Evolutionary conservation across 345 rosid species (phyloP).

Genomic region (Schrenkiella parvula): DNA sequence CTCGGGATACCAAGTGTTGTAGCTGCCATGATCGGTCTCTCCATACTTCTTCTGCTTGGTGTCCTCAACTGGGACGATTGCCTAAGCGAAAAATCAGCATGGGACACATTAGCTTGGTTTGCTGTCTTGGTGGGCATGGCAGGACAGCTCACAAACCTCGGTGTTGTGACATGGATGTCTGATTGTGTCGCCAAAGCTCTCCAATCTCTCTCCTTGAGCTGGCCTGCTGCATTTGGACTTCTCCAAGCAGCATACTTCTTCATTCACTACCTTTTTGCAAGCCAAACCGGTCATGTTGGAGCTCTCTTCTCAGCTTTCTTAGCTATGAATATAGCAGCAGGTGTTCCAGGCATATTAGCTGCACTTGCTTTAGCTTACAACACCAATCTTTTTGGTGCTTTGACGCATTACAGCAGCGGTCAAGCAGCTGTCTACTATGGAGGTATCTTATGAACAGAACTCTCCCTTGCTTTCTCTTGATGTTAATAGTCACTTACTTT

Average conservation of each 20-base stretch:
- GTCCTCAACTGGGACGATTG: constrained; percentile 98
- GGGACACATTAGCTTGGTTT: constrained; percentile 98
- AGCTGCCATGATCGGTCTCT: constrained; percentile 93
- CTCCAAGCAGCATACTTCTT: constrained; percentile 94
- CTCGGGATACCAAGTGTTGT: constrained; percentile 90
- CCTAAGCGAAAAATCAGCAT: constrained; percentile 88
- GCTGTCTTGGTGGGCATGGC: constrained; percentile 97
- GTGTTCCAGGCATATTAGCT: constrained; percentile 75
- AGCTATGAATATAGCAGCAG: constrained; percentile 91
- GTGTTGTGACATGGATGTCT: constrained; percentile 90
- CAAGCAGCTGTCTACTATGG: constrained; percentile 98
- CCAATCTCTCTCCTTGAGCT: constrained; percentile 70
- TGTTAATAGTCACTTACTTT: not conserved
- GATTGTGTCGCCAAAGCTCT: constrained; percentile 60
- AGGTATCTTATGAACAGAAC: constrained; percentile 41
- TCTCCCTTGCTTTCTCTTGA: not conserved
- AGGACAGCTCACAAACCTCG: constrained; percentile 81
- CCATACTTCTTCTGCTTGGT: constrained; percentile 77
- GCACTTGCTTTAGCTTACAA: constrained; percentile 87
- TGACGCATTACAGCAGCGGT: constrained; percentile 98
- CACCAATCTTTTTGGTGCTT: constrained; percentile 88
- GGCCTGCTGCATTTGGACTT: constrained; percentile 84
- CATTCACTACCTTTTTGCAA: constrained; percentile 91
- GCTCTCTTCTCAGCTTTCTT: constrained; percentile 97
- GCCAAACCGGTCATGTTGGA: constrained; percentile 97